A percentile compares a stretch with the other conserved stretches of the same genome.
These are phyloP conservation scores for Cordyceps tenuipes DNA, from an alignment of 2,329 filamentous ascomycete genomes.

Conservation along the genomic window DNA sequence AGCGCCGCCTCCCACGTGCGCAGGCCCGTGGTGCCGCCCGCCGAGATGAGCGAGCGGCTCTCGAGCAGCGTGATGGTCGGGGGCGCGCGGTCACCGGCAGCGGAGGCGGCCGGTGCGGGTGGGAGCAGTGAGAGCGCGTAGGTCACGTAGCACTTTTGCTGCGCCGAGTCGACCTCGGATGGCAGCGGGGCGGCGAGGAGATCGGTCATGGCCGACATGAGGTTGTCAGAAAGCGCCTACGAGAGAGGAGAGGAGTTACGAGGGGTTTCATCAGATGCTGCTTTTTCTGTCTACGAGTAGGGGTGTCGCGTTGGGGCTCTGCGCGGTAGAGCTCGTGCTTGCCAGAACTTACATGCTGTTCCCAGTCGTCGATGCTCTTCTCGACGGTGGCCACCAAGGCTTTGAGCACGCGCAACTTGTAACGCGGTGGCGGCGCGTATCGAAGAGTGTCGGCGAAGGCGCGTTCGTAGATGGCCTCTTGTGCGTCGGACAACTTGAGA, in stretches of 20 bases:
- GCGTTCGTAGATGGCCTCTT: conserved; percentile 55
- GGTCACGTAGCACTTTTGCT: conserved; percentile 66
- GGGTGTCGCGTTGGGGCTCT: background rate
- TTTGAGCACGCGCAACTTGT: conserved; percentile 67
- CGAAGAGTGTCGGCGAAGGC: conserved; percentile 56
- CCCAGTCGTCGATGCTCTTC: conserved; percentile 66
- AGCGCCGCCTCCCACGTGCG: conserved; percentile 77
- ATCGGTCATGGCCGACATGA: conserved; percentile 60
- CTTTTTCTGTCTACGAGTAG: conserved; percentile 1
- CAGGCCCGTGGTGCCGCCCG: conserved; percentile 64
- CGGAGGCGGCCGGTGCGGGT: background rate
- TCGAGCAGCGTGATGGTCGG: conserved; percentile 55
- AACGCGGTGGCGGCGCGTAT: conserved; percentile 52
- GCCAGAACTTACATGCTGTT: conserved; percentile 66
- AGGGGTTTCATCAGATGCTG: background rate
- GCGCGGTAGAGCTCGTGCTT: background rate
- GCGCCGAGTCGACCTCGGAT: conserved; percentile 57
- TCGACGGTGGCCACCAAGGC: conserved; percentile 63
- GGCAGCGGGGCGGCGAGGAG: conserved; percentile 57
- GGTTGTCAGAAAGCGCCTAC: conserved; percentile 75
- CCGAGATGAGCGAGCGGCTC: conserved; percentile 59
- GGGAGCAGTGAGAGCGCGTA: conserved; percentile 45
- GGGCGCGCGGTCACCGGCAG: background rate
- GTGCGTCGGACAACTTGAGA: conserved; percentile 53
- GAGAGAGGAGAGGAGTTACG: background rate